These are phyloP conservation scores for Mycena vulgaris DNA, from an alignment of 768 basidiomycete genomes.

Conservation along the genomic window DNA sequence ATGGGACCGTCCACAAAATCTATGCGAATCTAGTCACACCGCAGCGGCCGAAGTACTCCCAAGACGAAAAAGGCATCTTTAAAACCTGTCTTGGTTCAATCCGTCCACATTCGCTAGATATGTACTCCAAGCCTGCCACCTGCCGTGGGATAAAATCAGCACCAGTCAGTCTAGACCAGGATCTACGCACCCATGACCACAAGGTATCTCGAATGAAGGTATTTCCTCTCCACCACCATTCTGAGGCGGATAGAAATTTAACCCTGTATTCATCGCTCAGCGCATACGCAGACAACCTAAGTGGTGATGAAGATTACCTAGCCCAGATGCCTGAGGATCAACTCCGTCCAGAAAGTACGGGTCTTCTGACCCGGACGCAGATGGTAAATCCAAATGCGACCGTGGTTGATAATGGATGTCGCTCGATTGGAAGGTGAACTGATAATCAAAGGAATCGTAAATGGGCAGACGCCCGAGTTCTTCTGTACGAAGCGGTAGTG, in stretches of 20 bases:
- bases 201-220: not conserved
- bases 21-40: too few relatives aligned
- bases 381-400: not conserved
- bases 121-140: not conserved
- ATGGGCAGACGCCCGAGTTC: constrained; percentile 26
- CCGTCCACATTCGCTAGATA: too few relatives aligned
- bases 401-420: not conserved
- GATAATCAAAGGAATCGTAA: constrained; percentile 5
- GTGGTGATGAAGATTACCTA: too few relatives aligned
- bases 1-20: too few relatives aligned
- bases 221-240: not conserved
- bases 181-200: not conserved
- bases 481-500: constrained; percentile 20
- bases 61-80: too few relatives aligned
- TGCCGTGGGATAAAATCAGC: not conserved
- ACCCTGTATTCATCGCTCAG: not conserved
- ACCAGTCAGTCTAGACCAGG: not conserved
- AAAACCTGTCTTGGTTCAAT: too few relatives aligned
- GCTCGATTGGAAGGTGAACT: not conserved
- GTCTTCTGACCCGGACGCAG: not conserved
- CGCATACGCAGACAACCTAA: too few relatives aligned
- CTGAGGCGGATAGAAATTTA: not conserved
- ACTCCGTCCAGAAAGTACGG: not conserved
- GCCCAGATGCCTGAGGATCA: not conserved
- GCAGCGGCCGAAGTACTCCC: too few relatives aligned